Percentiles rank a stretch among this genome's conserved stretches.
Evolutionary conservation across 805 yeast species (phyloP).

Genomic region (Hanseniaspora jakobsenii): DNA sequence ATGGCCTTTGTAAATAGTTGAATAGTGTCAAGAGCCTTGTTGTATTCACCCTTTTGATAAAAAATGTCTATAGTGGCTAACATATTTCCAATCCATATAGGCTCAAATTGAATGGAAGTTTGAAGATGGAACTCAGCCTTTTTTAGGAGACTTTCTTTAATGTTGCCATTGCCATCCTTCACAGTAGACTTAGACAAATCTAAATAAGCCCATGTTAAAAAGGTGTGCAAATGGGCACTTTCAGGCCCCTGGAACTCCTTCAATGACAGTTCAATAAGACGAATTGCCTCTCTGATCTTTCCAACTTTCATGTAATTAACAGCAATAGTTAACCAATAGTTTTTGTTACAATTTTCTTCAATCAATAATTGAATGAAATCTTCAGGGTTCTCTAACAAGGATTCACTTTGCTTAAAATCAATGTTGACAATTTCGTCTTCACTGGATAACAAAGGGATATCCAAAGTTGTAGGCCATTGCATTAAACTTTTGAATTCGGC

Average conservation of each 20-base stretch:
- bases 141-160: conserved; percentile 27
- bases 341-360: conserved; percentile 62
- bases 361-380: conserved; percentile 78
- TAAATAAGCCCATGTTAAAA: conserved; percentile 63
- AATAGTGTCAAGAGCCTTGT: conserved; percentile 56
- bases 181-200: conserved; percentile 30
- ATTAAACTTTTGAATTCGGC: conserved; percentile 20
- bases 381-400: conserved; percentile 57
- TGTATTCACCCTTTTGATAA: conserved; percentile 48
- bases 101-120: conserved; percentile 38
- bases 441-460: conserved; percentile 61
- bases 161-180: conserved; percentile 17
- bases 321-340: conserved; percentile 78
- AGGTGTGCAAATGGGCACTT: conserved; percentile 45
- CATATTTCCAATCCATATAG: conserved; percentile 37
- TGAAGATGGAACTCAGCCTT: conserved; percentile 37
- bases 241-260: conserved; percentile 27
- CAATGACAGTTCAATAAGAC: conserved; percentile 52
- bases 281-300: conserved; percentile 47
- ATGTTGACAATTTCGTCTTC: conserved; percentile 72
- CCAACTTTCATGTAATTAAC: conserved; percentile 61
- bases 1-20: conserved; percentile 44
- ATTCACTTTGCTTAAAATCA: conserved; percentile 42
- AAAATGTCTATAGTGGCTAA: conserved; percentile 59
- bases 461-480: conserved; percentile 28